Base-by-base conservation (phyloP, 1,139 yeast genomes). In the Pichia sp. region DNA sequence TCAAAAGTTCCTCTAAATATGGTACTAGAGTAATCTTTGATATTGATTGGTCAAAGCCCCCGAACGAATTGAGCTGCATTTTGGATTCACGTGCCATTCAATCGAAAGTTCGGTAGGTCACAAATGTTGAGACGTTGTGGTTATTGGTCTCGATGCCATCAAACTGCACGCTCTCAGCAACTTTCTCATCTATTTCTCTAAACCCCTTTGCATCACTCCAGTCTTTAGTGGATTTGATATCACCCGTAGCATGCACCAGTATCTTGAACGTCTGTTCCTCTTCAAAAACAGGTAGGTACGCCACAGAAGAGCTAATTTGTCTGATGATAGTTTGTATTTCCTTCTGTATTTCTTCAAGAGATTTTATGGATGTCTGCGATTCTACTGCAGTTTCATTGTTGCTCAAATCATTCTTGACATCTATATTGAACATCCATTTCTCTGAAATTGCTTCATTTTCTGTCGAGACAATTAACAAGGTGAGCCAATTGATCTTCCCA, bases 281-380 rank as follows among this genome's bases (percentile, higher is more conserved):
- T 38, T 67, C 66, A 29, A 88, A 62, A 21, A 82, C 71, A 0
- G 97, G 97, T 36, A 88, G 65, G 53, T 86, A 86, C 0, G 95
- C 77, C 2, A 84, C 85, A 35, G 93, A 81, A 1, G 95, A 86
- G 0, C 95, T 86, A 36, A 88, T 83, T 53, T 88, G 97, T 32
- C 96, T 72, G 32, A 88, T 77, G 17, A 88, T 78, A 0, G 91
- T 77, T 53, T 86, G 93, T 14, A 88, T 85, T 47, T 87, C 94
- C 39, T 63, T 66, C 49, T 82, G 88, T 7, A 81, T 74, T 27
- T 68, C 73, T 4, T 65, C 72, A 26, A 63, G 25, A 20, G 40
- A 20, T 31, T 32, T 23, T 16, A 26, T 6, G n/a, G n/a, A n/a
- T n/a, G n/a, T n/a, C 6, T 21, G 22, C 11, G 11, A 21, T 21